These are phyloP conservation scores for Passalora sequoiae DNA, from an alignment of 2,329 filamentous ascomycete species.

Conservation along the genomic window DNA sequence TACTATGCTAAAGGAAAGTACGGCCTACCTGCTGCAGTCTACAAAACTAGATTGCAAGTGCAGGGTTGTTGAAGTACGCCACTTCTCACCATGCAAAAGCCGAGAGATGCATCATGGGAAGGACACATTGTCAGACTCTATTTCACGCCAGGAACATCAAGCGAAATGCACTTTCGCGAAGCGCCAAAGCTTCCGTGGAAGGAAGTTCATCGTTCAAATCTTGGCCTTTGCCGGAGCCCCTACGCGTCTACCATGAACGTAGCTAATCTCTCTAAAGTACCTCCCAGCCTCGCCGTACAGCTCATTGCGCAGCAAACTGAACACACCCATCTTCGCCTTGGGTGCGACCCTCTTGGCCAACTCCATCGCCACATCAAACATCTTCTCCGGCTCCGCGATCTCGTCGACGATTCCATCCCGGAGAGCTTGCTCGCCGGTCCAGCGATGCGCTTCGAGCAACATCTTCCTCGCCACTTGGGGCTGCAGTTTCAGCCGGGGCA, in stretches of 20 bases:
- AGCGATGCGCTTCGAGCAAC: conserved; percentile 52
- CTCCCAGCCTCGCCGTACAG: conserved; percentile 51
- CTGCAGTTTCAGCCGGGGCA: conserved; percentile 49
- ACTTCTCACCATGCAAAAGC: too few relatives aligned
- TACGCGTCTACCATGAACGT: conserved; percentile 47
- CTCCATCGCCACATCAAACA: conserved; percentile 45
- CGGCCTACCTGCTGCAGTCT: too few relatives aligned
- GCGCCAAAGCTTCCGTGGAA: too few relatives aligned
- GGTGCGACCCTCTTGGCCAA: conserved; percentile 41
- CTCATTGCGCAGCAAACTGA: conserved; percentile 48
- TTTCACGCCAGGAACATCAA: too few relatives aligned
- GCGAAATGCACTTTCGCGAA: too few relatives aligned
- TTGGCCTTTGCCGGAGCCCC: conserved; percentile 45
- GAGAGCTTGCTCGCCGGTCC: conserved; percentile 50
- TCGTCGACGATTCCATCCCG: conserved; percentile 52
- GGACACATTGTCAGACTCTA: too few relatives aligned
- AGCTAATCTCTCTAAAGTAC: conserved; percentile 49
- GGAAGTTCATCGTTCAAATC: too few relatives aligned
- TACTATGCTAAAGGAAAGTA: too few relatives aligned
- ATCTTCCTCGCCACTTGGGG: conserved; percentile 52
- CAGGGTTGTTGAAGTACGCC: too few relatives aligned
- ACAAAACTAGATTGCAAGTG: too few relatives aligned
- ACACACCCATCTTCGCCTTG: conserved; percentile 47
- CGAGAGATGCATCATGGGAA: too few relatives aligned
- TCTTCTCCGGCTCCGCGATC: conserved; percentile 45